Percentiles rank a stretch among this genome's conserved stretches.
phyloP scores from a whole-genome alignment of 1,284 basidiomycete species.

The Rhodotorula glutinis region DNA sequence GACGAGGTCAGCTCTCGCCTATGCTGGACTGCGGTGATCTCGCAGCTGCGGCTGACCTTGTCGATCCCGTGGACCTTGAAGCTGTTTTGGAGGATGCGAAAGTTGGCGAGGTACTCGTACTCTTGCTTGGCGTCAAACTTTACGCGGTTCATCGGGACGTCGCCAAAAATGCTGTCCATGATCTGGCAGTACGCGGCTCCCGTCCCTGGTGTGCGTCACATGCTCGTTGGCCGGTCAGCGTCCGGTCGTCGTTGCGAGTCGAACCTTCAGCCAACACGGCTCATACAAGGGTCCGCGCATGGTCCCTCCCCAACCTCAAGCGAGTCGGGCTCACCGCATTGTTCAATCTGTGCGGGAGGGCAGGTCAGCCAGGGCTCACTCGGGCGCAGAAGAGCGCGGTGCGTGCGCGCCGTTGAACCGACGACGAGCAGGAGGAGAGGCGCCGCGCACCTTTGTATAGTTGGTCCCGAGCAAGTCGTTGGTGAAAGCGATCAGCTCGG shows the following conservation, averaged over 20 bases:
- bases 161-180: slow-evolving; percentile 88
- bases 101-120: slow-evolving; percentile 93
- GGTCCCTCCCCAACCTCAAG: too few species aligned
- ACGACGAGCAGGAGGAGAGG: too few species aligned
- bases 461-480: slow-evolving; percentile 87
- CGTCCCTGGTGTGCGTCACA: slow-evolving; percentile 49
- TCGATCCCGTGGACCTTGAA: slow-evolving; percentile 89
- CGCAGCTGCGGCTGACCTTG: slow-evolving; percentile 66
- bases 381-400: too few species aligned
- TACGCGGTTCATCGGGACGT: slow-evolving; percentile 79
- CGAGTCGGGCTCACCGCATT: slow-evolving; percentile 61
- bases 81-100: slow-evolving; percentile 84
- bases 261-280: slow-evolving; percentile 15
- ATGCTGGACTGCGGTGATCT: too few species aligned
- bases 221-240: background rate
- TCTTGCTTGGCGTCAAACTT: slow-evolving; percentile 88
- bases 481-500: slow-evolving; percentile 87
- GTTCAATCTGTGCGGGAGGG: slow-evolving; percentile 59
- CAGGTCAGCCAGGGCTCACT: too few species aligned
- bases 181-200: slow-evolving; percentile 86
- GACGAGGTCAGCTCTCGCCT: too few species aligned
- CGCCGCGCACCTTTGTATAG: slow-evolving; percentile 77
- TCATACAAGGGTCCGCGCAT: too few species aligned
- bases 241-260: too few species aligned
- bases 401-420: too few species aligned